A percentile compares a stretch with the other conserved stretches of the same genome.
phyloP scores from a whole-genome alignment of 148 eudicot species.

The Polygonum maritimum region DNA sequence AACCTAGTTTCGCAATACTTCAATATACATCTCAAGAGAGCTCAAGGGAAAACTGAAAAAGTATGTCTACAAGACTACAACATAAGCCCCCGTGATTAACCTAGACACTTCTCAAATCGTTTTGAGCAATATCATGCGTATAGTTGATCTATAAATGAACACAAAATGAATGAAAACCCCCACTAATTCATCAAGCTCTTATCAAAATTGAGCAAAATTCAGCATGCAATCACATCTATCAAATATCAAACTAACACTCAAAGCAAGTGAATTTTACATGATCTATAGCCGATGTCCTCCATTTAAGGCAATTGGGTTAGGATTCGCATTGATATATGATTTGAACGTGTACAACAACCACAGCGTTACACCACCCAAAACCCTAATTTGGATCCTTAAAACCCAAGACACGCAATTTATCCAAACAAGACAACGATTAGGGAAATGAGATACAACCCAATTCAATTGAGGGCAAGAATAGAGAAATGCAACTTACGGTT shows the following conservation, averaged over 20 bases:
- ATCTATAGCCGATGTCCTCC: neutral
- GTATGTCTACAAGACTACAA: no score
- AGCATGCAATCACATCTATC: neutral
- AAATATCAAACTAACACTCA: neutral
- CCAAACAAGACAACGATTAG: neutral
- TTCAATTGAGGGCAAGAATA: conserved; percentile 6
- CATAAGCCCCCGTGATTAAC: neutral
- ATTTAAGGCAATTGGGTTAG: neutral
- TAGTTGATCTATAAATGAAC: neutral
- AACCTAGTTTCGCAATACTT: neutral
- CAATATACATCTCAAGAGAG: neutral
- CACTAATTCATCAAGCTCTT: neutral
- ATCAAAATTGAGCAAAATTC: neutral
- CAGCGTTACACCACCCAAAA: neutral
- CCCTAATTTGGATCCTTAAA: conserved; percentile 3
- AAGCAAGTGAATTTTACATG: conserved; percentile 1
- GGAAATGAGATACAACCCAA: conserved; percentile 5
- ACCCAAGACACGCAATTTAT: neutral
- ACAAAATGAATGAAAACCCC: neutral
- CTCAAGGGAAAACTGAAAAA: neutral
- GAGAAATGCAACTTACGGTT: conserved; percentile 30
- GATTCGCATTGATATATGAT: neutral
- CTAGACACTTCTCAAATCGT: neutral
- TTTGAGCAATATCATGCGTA: neutral
- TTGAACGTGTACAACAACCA: neutral